phyloP scores from a whole-genome alignment of 148 eudicot species.

The Fagopyrum tataricum region DNA sequence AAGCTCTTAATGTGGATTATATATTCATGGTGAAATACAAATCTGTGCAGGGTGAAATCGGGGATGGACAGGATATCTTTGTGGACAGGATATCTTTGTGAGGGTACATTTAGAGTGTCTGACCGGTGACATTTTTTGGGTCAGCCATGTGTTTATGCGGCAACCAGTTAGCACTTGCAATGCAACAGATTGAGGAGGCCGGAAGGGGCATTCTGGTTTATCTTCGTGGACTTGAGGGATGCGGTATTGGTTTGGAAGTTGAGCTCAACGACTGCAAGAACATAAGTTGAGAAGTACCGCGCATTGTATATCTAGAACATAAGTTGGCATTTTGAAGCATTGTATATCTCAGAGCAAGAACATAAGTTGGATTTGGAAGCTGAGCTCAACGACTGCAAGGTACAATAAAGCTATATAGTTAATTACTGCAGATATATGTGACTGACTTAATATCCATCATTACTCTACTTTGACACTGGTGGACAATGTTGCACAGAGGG shows the following conservation, averaged over 20 bases:
- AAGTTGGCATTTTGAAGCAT: too few species aligned
- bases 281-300: slow-evolving; percentile 48
- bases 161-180: slow-evolving; percentile 50
- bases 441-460: background rate
- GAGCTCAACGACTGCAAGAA: too few species aligned
- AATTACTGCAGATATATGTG: background rate
- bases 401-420: slow-evolving; percentile 13
- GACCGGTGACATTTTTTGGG: slow-evolving; percentile 61
- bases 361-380: slow-evolving; percentile 47
- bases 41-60: slow-evolving; percentile 15
- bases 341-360: slow-evolving; percentile 68
- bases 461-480: background rate
- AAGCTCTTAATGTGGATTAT: background rate
- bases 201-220: slow-evolving; percentile 61
- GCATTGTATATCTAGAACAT: too few species aligned
- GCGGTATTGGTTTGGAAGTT: slow-evolving; percentile 71
- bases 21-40: background rate
- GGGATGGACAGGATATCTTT: slow-evolving; percentile 12
- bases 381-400: slow-evolving; percentile 73
- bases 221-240: slow-evolving; percentile 65
- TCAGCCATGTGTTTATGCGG: slow-evolving; percentile 74
- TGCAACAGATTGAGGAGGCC: slow-evolving; percentile 60
- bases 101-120: slow-evolving; percentile 58
- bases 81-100: slow-evolving; percentile 12
- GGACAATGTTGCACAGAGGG: slow-evolving; percentile 31